These are phyloP conservation scores for Vigna unguiculata DNA, from an alignment of 306 rosid species.

Conservation along the genomic window DNA sequence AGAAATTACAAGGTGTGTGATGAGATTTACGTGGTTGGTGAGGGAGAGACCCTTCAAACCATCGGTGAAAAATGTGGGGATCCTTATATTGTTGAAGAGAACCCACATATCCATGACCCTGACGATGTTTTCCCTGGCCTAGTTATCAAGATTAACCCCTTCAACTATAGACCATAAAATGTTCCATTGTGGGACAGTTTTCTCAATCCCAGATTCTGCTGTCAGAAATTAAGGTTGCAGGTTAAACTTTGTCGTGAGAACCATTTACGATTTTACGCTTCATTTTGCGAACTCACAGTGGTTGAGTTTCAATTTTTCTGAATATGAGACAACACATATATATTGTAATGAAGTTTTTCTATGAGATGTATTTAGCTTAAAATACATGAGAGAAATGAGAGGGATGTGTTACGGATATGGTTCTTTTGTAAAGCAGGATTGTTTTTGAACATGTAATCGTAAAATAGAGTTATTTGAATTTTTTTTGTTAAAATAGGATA, in stretches of 20 bases:
- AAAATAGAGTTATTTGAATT: too few relatives aligned
- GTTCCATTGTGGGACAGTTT: background rate
- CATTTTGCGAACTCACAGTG: conserved; percentile 2
- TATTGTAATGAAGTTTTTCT: background rate
- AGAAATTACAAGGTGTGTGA: conserved; percentile 58
- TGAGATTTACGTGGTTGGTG: conserved; percentile 85
- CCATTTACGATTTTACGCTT: background rate
- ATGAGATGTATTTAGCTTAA: background rate
- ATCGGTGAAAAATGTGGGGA: conserved; percentile 89
- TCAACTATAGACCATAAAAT: conserved; percentile 34
- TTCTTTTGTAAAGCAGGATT: too few relatives aligned
- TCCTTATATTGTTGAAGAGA: conserved; percentile 84
- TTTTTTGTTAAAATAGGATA: too few relatives aligned
- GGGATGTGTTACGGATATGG: background rate
- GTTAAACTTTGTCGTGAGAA: background rate
- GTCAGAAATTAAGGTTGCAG: background rate
- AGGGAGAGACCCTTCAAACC: conserved; percentile 88
- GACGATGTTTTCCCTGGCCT: conserved; percentile 93
- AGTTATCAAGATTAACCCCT: conserved; percentile 84
- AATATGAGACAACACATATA: background rate
- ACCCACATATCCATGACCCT: conserved; percentile 87
- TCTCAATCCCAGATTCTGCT: background rate
- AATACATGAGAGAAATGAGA: background rate
- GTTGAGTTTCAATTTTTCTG: background rate
- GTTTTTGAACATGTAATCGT: too few relatives aligned